Evolutionary conservation across 2,329 filamentous ascomycete species (phyloP), one percentile per base, ranked within the genome.

Genomic region (Mollisia scopiformis): DNA sequence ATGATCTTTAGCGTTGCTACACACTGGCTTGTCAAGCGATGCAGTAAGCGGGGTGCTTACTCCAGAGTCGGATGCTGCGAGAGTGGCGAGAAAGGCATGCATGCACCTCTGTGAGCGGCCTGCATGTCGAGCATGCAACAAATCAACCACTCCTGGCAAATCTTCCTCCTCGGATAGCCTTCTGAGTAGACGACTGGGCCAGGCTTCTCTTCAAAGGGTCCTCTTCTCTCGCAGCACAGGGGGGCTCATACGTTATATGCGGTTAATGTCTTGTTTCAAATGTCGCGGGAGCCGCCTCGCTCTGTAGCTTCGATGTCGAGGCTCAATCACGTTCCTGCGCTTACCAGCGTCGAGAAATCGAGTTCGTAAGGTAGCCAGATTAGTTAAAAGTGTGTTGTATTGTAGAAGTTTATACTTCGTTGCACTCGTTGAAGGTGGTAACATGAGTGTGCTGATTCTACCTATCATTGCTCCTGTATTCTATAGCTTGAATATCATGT

Each of bases 1-100:
- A 77, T 78, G 76, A 30, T 71, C 6, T 54, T 60, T 27, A 76
- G 75, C 64, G 63, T 71, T 5, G 58, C 53, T 16, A 60, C 71
- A 5, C 74, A 76, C 65, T 64, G 70, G 66, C 31, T 59, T 10
- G 23, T 60, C 1, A 59, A 61, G 28, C 52, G 63, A 19, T 61
- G 53, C 28, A 47, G 61, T 61, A 55, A 53, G 58, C 2, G 28
- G 21, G 43, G 63, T 67, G 35, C 68, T 66, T 10, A 72, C 8
- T 25, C 31, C 1, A 28, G 52, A 21, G n/a, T 59, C 8, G 33
- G 53, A 19, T 59, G 50, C 37, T 64, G 56, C 47, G 61, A 64
- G 31, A 30, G 46, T 43, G 60, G 61, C 49, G 64, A 66, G 23
- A 64, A 66, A 37, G 23, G 46, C n/a, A 27, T 25, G 13, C 11